Percentiles rank a stretch among this genome's conserved stretches.
Conservation (phyloP, 129 eudicot species). For the Heracleum sosnowskyi region DNA sequence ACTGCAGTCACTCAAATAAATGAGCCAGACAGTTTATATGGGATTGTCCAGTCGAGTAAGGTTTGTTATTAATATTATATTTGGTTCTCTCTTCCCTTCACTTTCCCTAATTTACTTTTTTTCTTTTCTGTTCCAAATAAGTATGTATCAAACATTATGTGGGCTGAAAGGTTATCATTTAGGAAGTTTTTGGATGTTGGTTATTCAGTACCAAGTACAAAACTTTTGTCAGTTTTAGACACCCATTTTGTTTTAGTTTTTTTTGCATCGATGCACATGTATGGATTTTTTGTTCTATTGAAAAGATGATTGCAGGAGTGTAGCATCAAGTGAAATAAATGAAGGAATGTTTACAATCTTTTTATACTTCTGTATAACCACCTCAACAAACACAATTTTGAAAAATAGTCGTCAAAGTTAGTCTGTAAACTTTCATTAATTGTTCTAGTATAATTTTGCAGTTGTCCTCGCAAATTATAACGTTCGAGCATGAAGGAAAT, state of each 20-base stretch:
- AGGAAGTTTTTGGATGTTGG: background rate
- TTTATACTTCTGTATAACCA: background rate
- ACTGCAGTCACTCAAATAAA: slow-evolving; percentile 95
- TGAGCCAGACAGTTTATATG: slow-evolving; percentile 98
- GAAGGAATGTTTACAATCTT: background rate
- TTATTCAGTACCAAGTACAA: background rate
- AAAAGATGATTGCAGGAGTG: background rate
- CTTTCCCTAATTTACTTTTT: background rate
- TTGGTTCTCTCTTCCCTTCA: slow-evolving; percentile 5
- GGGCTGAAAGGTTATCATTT: background rate
- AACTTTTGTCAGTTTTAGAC: background rate
- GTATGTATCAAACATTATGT: background rate
- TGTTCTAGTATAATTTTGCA: slow-evolving; percentile 21
- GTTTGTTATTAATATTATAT: slow-evolving; percentile 26
- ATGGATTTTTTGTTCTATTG: background rate
- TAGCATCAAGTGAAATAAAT: background rate
- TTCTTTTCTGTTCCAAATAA: background rate
- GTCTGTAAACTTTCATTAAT: background rate
- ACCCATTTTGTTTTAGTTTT: background rate
- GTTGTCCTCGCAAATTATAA: slow-evolving; percentile 84
- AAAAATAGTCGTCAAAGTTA: background rate
- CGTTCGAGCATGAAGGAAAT: slow-evolving; percentile 96
- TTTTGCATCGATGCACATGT: background rate
- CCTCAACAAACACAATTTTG: background rate
- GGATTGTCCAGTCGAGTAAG: slow-evolving; percentile 91